Base-by-base conservation (phyloP, 306 rosid species). In the Malus asiatica region DNA sequence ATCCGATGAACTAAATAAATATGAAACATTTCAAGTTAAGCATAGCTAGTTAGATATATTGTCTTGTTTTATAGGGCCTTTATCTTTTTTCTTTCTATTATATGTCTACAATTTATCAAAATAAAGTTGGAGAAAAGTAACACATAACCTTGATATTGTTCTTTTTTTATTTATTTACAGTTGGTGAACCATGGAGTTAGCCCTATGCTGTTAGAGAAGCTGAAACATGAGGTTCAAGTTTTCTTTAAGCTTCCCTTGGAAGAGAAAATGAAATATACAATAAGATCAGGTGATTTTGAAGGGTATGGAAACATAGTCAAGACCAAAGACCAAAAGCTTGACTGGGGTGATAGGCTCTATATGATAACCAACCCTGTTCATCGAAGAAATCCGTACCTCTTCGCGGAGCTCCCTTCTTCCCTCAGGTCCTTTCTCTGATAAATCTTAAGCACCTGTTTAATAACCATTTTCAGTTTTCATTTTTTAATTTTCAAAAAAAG, bases 271-370 rank as follows among this genome's bases (percentile, higher is more conserved):
- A 91, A 82, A 60, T 91, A 85, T 74, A 59, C 80, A 46, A 52
- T 89, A 23, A 81, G 77, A 71, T 27, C 61, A 8, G 97, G 90
- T 22, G 97, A 91, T 46, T 62, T 81, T 84, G 93, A 93, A 80
- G 98, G 98, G 30, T 93, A 89, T 23, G 98, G 98, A 85, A 62
- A 79, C 13, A 58, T 82, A 3, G 76, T 81, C 25, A 71, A 83
- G 40, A 60, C 82, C 16, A 65, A 85, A 32, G 85, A 90, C 70
- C 90, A 91, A 76, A 93, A 89, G 61, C 90, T 88, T 23, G 98
- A 93, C 22, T 93, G 97, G 98, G 89, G 97, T 6, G 93, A 91
- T n/a, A 89, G 97, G 73, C 67, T 91, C 52, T 93, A 52, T 78
- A 79, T 90, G 75, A 67, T 73, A 5, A 68, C 79, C 55, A 91